Percentiles rank a stretch among this genome's conserved stretches.
These are phyloP conservation scores for Nephelium lappaceum DNA, from an alignment of 345 rosid genomes.

Conservation along the genomic window DNA sequence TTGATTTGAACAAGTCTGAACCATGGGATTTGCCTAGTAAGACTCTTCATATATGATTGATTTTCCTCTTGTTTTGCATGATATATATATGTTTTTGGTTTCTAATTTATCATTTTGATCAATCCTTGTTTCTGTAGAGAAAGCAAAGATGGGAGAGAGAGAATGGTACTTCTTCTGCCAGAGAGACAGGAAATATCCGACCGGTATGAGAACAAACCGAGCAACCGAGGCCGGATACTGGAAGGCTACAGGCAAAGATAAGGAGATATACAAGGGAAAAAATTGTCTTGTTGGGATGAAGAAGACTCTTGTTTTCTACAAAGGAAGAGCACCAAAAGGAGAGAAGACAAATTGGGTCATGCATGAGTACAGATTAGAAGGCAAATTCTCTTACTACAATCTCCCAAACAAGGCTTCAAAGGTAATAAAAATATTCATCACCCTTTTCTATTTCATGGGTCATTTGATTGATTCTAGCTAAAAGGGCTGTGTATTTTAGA, in stretches of 20 bases:
- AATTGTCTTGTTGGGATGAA: slow-evolving; percentile 90
- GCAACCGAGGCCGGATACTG: slow-evolving; percentile 93
- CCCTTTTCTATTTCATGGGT: not conserved
- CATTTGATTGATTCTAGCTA: not conserved
- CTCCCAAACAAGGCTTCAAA: slow-evolving; percentile 60
- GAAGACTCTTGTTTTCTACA: slow-evolving; percentile 96
- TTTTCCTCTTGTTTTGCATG: not conserved
- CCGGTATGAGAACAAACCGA: slow-evolving; percentile 94
- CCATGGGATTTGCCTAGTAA: slow-evolving; percentile 96
- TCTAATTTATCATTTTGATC: not conserved
- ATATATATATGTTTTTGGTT: not conserved
- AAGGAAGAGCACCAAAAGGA: slow-evolving; percentile 96
- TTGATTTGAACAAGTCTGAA: slow-evolving; percentile 86
- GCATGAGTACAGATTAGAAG: slow-evolving; percentile 95
- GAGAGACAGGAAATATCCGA: slow-evolving; percentile 93
- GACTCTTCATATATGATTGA: slow-evolving; percentile 2
- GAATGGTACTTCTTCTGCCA: slow-evolving; percentile 95
- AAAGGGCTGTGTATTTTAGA: slow-evolving; percentile 1
- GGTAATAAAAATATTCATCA: slow-evolving; percentile 38
- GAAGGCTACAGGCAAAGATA: slow-evolving; percentile 98
- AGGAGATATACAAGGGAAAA: slow-evolving; percentile 74
- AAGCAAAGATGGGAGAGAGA: slow-evolving; percentile 96
- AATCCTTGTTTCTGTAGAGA: slow-evolving; percentile 43
- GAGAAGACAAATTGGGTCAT: slow-evolving; percentile 96
- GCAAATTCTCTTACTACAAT: slow-evolving; percentile 67